Evolutionary conservation across 2,329 filamentous ascomycete genomes (phyloP).

Genomic region (Colletotrichum sp.): DNA sequence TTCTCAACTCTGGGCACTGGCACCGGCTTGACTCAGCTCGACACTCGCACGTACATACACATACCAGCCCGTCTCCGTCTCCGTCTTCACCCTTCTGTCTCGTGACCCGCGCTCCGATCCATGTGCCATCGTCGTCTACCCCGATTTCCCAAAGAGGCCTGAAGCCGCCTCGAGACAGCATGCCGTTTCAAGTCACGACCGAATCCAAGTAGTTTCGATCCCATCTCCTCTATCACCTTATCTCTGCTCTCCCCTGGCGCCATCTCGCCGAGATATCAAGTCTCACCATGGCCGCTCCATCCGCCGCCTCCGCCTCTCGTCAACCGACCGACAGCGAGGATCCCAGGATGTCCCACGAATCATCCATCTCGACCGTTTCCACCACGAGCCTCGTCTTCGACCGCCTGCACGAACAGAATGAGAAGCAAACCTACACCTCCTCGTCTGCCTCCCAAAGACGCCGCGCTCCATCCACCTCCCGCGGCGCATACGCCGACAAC

Average conservation of each 20-base stretch:
- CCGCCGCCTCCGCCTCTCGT: neutral
- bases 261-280: neutral
- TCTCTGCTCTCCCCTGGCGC: neutral
- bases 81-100: neutral
- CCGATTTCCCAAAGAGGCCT: conserved; percentile 12
- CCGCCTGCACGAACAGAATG: conserved; percentile 66
- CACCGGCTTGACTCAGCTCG: neutral
- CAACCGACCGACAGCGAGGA: conserved; percentile 2
- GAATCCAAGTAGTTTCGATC: conserved; percentile 14
- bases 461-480: conserved; percentile 11
- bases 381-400: conserved; percentile 86
- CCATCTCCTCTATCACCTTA: neutral
- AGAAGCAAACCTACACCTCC: conserved; percentile 33
- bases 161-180: conserved; percentile 21
- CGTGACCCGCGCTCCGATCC: neutral
- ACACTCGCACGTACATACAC: neutral
- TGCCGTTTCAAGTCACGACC: conserved; percentile 19
- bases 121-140: conserved; percentile 3
- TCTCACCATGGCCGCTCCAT: conserved; percentile 7
- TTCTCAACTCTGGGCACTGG: neutral
- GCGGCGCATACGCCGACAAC: conserved; percentile 36
- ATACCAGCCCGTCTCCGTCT: neutral
- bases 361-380: conserved; percentile 76
- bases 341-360: conserved; percentile 51
- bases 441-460: conserved; percentile 24